These are phyloP conservation scores for Rosa chinensis DNA, from an alignment of 306 rosid genomes.

Conservation along the genomic window DNA sequence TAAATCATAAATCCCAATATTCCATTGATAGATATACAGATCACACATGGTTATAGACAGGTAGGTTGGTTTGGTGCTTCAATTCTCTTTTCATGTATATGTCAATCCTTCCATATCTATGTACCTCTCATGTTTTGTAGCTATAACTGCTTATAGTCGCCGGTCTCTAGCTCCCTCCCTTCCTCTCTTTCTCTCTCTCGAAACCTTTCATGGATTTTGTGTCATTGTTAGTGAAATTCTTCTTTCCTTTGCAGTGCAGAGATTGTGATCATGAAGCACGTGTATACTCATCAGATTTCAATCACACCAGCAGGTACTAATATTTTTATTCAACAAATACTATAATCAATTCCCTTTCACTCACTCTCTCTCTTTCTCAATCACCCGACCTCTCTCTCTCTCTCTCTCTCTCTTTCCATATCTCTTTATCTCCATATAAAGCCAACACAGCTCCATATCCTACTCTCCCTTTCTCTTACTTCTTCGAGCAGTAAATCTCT, in stretches of 20 bases:
- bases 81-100: conserved; percentile 29
- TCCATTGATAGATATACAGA: conserved; percentile 31
- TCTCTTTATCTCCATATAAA: conserved; percentile 28
- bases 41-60: conserved; percentile 27
- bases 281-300: conserved; percentile 69
- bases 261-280: conserved; percentile 72
- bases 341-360: conserved; percentile 35
- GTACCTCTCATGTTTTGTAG: conserved; percentile 28
- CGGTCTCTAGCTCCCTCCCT: conserved; percentile 24
- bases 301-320: conserved; percentile 57
- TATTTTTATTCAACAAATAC: conserved; percentile 29
- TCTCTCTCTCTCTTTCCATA: conserved; percentile 12
- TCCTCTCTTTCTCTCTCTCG: conserved; percentile 23
- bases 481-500: conserved; percentile 17
- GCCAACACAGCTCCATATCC: conserved; percentile 26
- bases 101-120: conserved; percentile 6
- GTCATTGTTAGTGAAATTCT: conserved; percentile 46
- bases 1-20: conserved; percentile 7
- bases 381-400: conserved; percentile 16
- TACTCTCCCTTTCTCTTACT: conserved; percentile 17
- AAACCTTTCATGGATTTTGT: conserved; percentile 38
- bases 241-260: conserved; percentile 46
- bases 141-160: conserved; percentile 25
- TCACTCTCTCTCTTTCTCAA: conserved; percentile 30
- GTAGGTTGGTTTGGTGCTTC: conserved; percentile 41